Percentiles rank a stretch among this genome's conserved stretches.
Evolutionary conservation across 2,329 filamentous ascomycete species (phyloP).

Genomic region (Botrytis elliptica): DNA sequence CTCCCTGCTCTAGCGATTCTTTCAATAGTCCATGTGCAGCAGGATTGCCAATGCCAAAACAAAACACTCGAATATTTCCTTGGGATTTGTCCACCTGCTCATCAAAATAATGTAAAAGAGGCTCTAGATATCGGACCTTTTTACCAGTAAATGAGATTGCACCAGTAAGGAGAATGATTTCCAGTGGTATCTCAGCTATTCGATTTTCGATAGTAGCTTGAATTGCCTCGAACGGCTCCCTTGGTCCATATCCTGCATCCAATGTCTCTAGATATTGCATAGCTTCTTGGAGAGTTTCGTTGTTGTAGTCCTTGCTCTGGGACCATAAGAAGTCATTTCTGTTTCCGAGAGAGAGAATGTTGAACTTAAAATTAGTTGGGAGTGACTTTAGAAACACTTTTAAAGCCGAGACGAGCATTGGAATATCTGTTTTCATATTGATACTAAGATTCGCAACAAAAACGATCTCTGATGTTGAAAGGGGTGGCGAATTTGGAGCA

Average conservation of each 20-base stretch:
- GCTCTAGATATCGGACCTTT: too few species aligned
- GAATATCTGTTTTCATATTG: constrained; percentile 58
- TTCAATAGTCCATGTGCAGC: constrained; percentile 54
- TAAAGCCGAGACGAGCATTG: constrained; percentile 50
- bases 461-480: constrained; percentile 60
- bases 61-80: constrained; percentile 51
- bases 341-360: constrained; percentile 66
- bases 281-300: constrained; percentile 46
- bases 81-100: constrained; percentile 42
- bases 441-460: constrained; percentile 72
- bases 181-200: constrained; percentile 48
- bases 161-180: constrained; percentile 46
- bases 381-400: constrained; percentile 63
- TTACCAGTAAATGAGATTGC: constrained; percentile 42
- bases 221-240: constrained; percentile 41
- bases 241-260: too few species aligned
- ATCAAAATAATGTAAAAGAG: constrained; percentile 42
- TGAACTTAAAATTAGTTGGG: constrained; percentile 62
- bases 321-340: constrained; percentile 48
- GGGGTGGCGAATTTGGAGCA: constrained; percentile 58
- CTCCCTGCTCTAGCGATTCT: constrained; percentile 54
- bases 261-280: not conserved
- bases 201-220: constrained; percentile 46
- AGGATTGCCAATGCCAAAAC: constrained; percentile 52
- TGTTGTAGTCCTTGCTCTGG: constrained; percentile 48